Evolutionary conservation across 2,329 filamentous ascomycete species (phyloP).

Genomic region (Claviceps citrina): DNA sequence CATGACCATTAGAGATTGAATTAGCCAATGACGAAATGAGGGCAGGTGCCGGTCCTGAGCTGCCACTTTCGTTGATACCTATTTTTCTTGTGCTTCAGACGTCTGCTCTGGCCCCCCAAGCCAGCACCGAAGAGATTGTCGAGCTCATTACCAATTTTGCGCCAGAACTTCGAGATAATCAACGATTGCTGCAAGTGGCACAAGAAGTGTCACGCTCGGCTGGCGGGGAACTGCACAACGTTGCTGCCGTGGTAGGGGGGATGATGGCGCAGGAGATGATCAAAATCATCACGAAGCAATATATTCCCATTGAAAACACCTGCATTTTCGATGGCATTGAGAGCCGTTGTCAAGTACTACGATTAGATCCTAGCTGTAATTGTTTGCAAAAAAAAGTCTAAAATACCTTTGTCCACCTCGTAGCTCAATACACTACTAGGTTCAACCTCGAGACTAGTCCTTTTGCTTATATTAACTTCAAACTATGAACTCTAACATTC

Average conservation of each 20-base stretch:
- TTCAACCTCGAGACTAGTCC: too few relatives aligned
- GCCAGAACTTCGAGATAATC: slow-evolving; percentile 32
- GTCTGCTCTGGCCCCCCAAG: slow-evolving; percentile 29
- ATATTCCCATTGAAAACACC: slow-evolving; percentile 55
- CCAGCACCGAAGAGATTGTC: slow-evolving; percentile 40
- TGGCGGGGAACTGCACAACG: slow-evolving; percentile 83
- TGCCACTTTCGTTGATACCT: slow-evolving; percentile 46
- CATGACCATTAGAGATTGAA: slow-evolving; percentile 30
- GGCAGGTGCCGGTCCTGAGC: slow-evolving; percentile 28
- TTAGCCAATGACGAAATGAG: slow-evolving; percentile 37
- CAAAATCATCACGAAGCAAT: slow-evolving; percentile 67
- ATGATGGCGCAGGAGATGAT: slow-evolving; percentile 96
- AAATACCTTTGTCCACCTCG: too few relatives aligned
- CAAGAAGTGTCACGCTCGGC: slow-evolving; percentile 60
- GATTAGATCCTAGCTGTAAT: slow-evolving; percentile 18
- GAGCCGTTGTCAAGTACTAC: slow-evolving; percentile 44
- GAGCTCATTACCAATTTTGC: slow-evolving; percentile 25
- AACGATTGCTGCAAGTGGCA: slow-evolving; percentile 37
- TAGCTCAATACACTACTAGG: too few relatives aligned
- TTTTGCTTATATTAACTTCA: too few relatives aligned
- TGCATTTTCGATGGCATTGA: slow-evolving; percentile 55
- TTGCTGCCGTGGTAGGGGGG: slow-evolving; percentile 72
- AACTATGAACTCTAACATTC: too few relatives aligned
- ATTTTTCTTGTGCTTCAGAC: slow-evolving; percentile 53
- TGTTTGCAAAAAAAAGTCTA: not conserved